A percentile compares a stretch with the other conserved stretches of the same genome.
phyloP scores from a whole-genome alignment of 805 yeast species.

The Candida insectorum region DNA sequence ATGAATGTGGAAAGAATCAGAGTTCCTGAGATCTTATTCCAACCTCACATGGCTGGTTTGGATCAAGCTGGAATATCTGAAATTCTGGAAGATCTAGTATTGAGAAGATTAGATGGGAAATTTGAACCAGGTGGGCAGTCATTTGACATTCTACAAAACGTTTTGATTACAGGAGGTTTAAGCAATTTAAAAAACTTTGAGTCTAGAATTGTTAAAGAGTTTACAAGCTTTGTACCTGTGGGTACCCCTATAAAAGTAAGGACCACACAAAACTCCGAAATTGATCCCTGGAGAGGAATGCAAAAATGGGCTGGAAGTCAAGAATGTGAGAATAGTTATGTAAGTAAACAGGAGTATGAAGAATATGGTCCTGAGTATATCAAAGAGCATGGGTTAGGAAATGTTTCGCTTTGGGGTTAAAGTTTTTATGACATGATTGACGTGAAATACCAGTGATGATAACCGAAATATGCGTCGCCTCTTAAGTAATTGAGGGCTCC shows the following conservation, averaged over 20 bases:
- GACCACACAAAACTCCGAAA: constrained; percentile 60
- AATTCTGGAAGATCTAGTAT: constrained; percentile 61
- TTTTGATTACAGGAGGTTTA: constrained; percentile 86
- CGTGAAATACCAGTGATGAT: no score
- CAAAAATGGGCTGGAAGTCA: constrained; percentile 63
- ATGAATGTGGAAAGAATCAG: constrained; percentile 86
- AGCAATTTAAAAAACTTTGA: constrained; percentile 62
- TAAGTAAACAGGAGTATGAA: constrained; percentile 72
- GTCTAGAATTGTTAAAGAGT: constrained; percentile 66
- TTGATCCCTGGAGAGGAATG: constrained; percentile 96
- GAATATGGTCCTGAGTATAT: constrained; percentile 90
- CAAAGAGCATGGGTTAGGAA: constrained; percentile 81
- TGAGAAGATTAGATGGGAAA: constrained; percentile 56
- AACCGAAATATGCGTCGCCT: no score
- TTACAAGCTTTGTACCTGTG: constrained; percentile 67
- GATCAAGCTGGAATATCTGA: constrained; percentile 96
- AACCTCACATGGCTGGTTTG: constrained; percentile 90
- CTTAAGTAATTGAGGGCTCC: neutral
- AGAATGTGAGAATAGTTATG: constrained; percentile 43
- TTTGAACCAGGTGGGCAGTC: constrained; percentile 54
- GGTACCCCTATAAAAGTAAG: constrained; percentile 60
- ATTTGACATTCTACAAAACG: constrained; percentile 52
- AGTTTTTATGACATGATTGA: no score
- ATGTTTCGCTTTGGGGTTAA: no score
- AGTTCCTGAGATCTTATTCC: constrained; percentile 88